Evolutionary conservation across 495 filamentous ascomycete species (phyloP).

Genomic region (Tuber umbilicatum): DNA sequence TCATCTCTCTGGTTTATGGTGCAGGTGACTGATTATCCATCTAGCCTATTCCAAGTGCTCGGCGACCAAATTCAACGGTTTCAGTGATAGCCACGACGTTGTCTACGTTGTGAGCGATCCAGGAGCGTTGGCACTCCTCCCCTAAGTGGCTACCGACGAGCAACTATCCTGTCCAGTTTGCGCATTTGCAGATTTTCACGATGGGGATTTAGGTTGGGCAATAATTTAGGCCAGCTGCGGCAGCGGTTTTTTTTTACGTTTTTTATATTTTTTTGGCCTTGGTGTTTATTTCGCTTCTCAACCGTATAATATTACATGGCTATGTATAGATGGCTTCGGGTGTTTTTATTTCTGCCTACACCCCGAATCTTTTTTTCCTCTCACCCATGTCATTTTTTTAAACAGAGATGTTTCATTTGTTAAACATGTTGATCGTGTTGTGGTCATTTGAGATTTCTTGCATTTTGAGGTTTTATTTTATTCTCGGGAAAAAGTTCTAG

Average conservation of each 20-base stretch:
- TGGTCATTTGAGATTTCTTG: constrained; percentile 13
- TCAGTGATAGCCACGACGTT: constrained; percentile 82
- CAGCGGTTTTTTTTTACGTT: not conserved
- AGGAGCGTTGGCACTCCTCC: constrained; percentile 70
- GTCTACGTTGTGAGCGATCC: constrained; percentile 91
- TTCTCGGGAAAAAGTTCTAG: constrained; percentile 35
- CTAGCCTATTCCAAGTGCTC: constrained; percentile 94
- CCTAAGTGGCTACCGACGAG: constrained; percentile 38
- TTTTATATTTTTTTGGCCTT: not conserved
- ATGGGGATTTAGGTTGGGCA: not conserved
- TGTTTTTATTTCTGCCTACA: constrained; percentile 7
- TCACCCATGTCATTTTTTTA: not conserved
- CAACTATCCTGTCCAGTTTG: not conserved
- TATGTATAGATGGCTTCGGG: constrained; percentile 16
- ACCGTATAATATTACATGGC: constrained; percentile 13
- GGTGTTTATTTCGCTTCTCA: constrained; percentile 17
- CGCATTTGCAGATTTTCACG: not conserved
- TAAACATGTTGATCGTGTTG: constrained; percentile 13
- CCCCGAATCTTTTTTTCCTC: not conserved
- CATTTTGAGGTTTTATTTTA: constrained; percentile 31
- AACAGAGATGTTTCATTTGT: constrained; percentile 6
- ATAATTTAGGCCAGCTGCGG: not conserved
- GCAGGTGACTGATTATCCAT: constrained; percentile 23
- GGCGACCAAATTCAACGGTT: constrained; percentile 97
- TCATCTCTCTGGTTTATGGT: not conserved